Conservation (phyloP, 352 stramenopile species). For the Globisporangium orthogonon region DNA sequence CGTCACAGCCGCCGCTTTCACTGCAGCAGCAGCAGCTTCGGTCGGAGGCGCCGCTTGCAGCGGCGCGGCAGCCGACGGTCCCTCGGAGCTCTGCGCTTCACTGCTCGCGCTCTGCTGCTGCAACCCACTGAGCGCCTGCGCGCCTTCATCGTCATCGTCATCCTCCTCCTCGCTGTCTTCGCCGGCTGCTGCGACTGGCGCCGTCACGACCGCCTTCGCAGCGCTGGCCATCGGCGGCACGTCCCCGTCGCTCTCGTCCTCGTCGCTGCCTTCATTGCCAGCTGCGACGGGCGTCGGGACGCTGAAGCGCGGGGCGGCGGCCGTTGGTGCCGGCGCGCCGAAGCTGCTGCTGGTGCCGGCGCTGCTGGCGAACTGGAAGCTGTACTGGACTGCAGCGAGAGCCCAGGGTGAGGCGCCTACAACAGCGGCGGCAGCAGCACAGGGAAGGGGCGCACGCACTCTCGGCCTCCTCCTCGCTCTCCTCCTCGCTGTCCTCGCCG, state of each 20-base stretch:
- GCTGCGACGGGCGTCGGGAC: conserved; percentile 6
- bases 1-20: background rate
- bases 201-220: conserved; percentile 2
- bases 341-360: too few species aligned
- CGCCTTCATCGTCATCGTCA: conserved; percentile 5
- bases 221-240: background rate
- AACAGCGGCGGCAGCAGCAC: background rate
- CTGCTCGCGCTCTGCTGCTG: background rate
- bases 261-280: conserved; percentile 30
- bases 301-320: conserved; percentile 12
- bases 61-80: background rate
- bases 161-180: conserved; percentile 20
- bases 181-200: conserved; percentile 4
- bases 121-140: background rate
- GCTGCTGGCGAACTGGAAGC: conserved; percentile 31
- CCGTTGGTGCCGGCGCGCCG: conserved; percentile 9
- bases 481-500: conserved; percentile 77
- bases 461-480: conserved; percentile 61
- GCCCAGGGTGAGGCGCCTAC: background rate
- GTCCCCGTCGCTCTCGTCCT: conserved; percentile 12
- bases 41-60: background rate
- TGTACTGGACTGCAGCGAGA: conserved; percentile 29
- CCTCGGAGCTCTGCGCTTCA: background rate
- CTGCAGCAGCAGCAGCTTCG: background rate
- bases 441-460: conserved; percentile 7